Base-by-base conservation (phyloP, 2,329 filamentous ascomycete species). In the Escovopsis sp. region DNA sequence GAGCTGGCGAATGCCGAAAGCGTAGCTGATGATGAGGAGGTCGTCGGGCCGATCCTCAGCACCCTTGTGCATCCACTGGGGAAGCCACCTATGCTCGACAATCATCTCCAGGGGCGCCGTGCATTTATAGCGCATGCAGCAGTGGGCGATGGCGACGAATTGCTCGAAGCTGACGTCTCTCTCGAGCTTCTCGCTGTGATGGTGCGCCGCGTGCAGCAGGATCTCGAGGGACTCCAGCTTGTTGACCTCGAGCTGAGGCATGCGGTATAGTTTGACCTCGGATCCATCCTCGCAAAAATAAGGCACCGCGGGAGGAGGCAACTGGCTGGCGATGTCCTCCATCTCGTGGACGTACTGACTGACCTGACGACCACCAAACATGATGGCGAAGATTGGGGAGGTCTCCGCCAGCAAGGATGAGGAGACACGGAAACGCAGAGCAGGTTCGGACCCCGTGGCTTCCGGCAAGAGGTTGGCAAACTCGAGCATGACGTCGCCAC, bases 61-160 rank as follows among this genome's bases (percentile, higher is more conserved):
- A 2, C 63, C 64, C 42, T 59, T 60, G 45, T 68, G 63, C 49
- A 68, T 59, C 70, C 70, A 74, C 35, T 67, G 61, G 1, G 68
- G 68, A 14, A 74, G 48, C 70, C 71, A 74, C 32, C 58, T 49
- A 45, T 70, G 64, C 45, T 72, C 68, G 5, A 74, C 70, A 7
- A 65, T 50, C 5, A 67, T 46, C 44, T 72, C 69, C 0, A 74
- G 51, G 0, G 71, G 71, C 0, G 65, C 64, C 0, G 70, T 73
- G 53, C 70, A 68, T 41, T 61, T 66, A 47, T 73, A 74, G 29
- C 62, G 59, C 47, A 71, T 55, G 39, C 61, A 72, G 14, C 63
- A 66, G 43, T 71, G 65, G 0, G 71, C 68, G 40, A 74, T 63
- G 20, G 68, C 67, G 9, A 72, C 66, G 44, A 74, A 71, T 37